Evolutionary conservation across 106 monocot genomes (phyloP), one percentile per base, ranked within the genome.

Genomic region (Dendrobium chrysotoxum): DNA sequence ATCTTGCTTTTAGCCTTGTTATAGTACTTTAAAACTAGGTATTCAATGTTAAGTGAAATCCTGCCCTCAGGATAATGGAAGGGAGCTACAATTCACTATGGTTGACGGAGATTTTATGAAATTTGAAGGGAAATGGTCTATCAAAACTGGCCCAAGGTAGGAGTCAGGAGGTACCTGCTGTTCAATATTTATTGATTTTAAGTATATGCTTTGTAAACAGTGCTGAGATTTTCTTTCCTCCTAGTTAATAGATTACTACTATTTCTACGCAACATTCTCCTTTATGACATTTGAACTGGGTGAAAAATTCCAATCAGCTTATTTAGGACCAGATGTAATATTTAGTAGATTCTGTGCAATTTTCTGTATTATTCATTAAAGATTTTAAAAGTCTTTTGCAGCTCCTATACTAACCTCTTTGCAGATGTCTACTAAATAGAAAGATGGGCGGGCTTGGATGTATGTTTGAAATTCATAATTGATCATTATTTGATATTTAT

Each of bases 21-120:
- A 46, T 77, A 23, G 40, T 15, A 26, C 11, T 30, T 39, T 78
- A 39, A 45, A 80, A 47, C 13, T n/a, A 47, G 15, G 38, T 25
- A 31, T 53, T 75, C 42, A 45, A 68, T 79, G 65, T 15, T 78
- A 35, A 80, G 66, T 50, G 28, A 74, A 74, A 53, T 86, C 5
- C n/a, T 78, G 1, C 80, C n/a, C 8, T 58, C 73, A 95, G 96
- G 90, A 75, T 79, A 78, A 90, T 84, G 94, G 86, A 1, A 77
- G 89, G 61, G 92, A 91, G 82, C 97, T 98, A 75, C 87, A 85
- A 68, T 98, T 94, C 79, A 82, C 84, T 17, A 92, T 98, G 97
- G 94, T 98, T 84, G 97, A 98, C 85, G 97, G 97, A 44, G 97
- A 98, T 81, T 98, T 98, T 82, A 98, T 92, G 87, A 98, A 92